Base-by-base conservation (phyloP, 139 green algal species). In the Auxenochlorella pyrenoidosa region DNA sequence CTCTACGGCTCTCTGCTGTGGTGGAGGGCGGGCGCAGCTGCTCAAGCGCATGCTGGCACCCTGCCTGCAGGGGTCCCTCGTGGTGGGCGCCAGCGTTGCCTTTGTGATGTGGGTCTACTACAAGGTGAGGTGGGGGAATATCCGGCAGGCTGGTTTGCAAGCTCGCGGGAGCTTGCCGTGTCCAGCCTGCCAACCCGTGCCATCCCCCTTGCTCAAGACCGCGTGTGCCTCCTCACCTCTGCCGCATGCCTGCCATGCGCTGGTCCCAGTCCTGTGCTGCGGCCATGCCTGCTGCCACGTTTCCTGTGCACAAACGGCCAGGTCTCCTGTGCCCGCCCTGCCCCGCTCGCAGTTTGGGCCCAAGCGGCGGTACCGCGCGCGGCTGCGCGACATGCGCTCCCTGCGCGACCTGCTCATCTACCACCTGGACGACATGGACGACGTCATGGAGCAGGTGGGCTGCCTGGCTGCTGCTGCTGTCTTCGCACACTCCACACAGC, bases 401-500 rank as follows among this genome's bases (percentile, higher is more conserved):
- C 60, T 94, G 32, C 66, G 89, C 38, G 89, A 93, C 47, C 86
- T 94, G 63, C 84, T 94, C 51, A 70, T 86, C 28, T 90, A 91
- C 76, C 91, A 94, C 75, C n/a, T 92, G 34, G 88, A 93, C 76
- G 91, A 94, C 80, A 44, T 94, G 85, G 92, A 94, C 85, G 38
- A 65, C 22, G 51, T 86, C 32, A 41, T 75, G 59, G 78, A 72
- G 34, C 21, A 40, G 59, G 78, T 54, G 58, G 26, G 47, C 12
- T 81, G 12, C 12, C 44, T 43, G n/a, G 18, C 70, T 75, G 68
- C 16, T 76, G 3, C 65, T 73, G 60, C 5, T 32, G 26, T 10
- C 60, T 19, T 15, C 22, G 60, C 60, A n/a, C 13, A 10, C 13
- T 13, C 4, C 24, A 70, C 5, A 5, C 13, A 15, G 22, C 13